Evolutionary conservation across 305 asterid species (phyloP).

Genomic region (Fraxinus paxiana): DNA sequence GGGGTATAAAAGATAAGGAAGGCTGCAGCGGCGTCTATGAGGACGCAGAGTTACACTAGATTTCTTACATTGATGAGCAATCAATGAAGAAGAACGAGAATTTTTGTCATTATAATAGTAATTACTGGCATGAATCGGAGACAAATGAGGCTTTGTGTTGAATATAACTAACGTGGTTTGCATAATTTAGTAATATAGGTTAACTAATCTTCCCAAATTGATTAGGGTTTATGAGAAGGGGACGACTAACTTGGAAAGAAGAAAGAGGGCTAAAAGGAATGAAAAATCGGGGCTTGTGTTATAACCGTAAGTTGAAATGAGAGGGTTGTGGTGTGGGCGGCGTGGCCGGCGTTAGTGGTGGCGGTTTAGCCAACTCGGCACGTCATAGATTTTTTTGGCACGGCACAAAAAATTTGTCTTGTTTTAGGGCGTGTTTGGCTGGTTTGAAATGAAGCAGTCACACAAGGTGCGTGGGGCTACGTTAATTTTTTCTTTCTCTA

Average conservation of each 20-base stretch:
- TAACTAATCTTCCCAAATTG: constrained; percentile 3
- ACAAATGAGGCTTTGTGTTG: constrained; percentile 57
- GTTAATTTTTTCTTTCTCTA: neutral
- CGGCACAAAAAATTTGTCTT: neutral
- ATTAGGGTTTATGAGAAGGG: constrained; percentile 28
- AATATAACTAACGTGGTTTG: constrained; percentile 55
- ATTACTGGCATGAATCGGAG: constrained; percentile 45
- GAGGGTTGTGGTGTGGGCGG: constrained; percentile 30
- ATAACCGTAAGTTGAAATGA: neutral
- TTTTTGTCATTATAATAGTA: constrained; percentile 20
- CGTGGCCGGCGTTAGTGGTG: constrained; percentile 47
- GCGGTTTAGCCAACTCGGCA: constrained; percentile 52
- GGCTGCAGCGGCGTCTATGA: constrained; percentile 35
- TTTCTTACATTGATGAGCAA: constrained; percentile 35
- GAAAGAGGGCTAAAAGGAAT: constrained; percentile 14
- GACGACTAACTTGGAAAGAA: neutral
- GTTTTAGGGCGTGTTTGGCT: neutral
- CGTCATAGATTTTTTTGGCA: constrained; percentile 35
- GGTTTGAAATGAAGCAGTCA: neutral
- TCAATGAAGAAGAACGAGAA: constrained; percentile 25
- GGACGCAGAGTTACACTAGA: constrained; percentile 33
- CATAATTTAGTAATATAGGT: constrained; percentile 38
- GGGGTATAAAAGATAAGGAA: constrained; percentile 33
- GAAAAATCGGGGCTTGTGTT: constrained; percentile 8
- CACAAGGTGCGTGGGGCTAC: neutral